Evolutionary conservation across 2,329 filamentous ascomycete species (phyloP).

Genomic region (Fonsecaea erecta): DNA sequence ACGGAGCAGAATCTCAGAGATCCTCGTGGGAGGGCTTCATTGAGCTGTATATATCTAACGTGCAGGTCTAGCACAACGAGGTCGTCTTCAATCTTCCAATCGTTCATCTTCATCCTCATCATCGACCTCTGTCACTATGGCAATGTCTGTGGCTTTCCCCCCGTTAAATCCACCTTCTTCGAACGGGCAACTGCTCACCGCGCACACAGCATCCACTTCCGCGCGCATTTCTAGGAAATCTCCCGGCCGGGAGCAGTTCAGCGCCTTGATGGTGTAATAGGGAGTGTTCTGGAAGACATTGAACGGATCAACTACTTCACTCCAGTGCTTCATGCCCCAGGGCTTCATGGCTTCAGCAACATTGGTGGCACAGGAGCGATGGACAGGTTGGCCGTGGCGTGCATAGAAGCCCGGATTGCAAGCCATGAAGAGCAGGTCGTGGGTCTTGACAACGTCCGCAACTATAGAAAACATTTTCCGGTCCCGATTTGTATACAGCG

Average conservation of each 20-base stretch:
- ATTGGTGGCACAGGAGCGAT: conserved; percentile 46
- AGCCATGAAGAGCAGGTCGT: conserved; percentile 50
- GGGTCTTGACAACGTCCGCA: conserved; percentile 47
- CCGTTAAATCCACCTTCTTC: conserved; percentile 47
- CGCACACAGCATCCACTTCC: conserved; percentile 43
- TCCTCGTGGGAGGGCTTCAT: background rate
- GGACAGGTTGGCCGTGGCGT: conserved; percentile 41
- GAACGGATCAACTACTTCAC: conserved; percentile 47
- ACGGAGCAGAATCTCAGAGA: background rate
- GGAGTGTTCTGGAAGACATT: conserved; percentile 51
- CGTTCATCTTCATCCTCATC: conserved; percentile 4
- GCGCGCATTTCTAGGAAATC: conserved; percentile 49
- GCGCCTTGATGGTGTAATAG: conserved; percentile 45
- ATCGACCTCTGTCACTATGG: conserved; percentile 37
- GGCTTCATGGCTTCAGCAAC: conserved; percentile 46
- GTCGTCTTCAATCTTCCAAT: background rate
- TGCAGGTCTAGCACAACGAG: background rate
- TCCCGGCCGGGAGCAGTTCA: conserved; percentile 45
- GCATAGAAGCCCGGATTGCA: conserved; percentile 47
- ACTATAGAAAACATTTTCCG: conserved; percentile 44
- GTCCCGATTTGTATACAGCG: conserved; percentile 46
- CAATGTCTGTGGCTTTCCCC: conserved; percentile 46
- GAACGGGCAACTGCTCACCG: conserved; percentile 47
- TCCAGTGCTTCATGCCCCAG: conserved; percentile 42
- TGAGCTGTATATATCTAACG: background rate